Conservation (phyloP, 2,329 filamentous ascomycete genomes). For the Stagonosporopsis tanaceti region DNA sequence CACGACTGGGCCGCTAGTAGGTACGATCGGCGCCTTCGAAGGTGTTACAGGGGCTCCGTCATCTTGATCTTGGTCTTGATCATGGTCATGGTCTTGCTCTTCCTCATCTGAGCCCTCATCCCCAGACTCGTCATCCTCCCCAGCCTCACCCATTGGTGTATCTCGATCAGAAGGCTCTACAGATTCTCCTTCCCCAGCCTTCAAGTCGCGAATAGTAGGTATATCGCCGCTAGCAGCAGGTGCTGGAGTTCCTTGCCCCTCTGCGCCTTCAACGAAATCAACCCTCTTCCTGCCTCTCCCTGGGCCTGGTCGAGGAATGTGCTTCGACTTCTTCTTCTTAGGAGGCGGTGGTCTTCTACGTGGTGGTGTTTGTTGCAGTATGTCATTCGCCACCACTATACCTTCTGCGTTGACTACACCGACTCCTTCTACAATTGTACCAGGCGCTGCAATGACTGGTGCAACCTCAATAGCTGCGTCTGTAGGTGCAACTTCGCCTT, state of each 20-base stretch:
- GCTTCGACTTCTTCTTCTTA: constrained; percentile 81
- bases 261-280: constrained; percentile 62
- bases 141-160: constrained; percentile 55
- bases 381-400: constrained; percentile 61
- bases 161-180: constrained; percentile 48
- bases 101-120: constrained; percentile 56
- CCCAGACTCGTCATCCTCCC: constrained; percentile 56
- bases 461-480: constrained; percentile 57
- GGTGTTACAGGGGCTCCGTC: constrained; percentile 54
- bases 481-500: constrained; percentile 78
- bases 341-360: constrained; percentile 76
- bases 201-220: constrained; percentile 39
- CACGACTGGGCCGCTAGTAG: constrained; percentile 21
- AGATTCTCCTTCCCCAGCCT: constrained; percentile 51
- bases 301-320: constrained; percentile 72
- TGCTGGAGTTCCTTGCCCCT: constrained; percentile 38
- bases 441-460: constrained; percentile 60
- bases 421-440: constrained; percentile 67
- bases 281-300: constrained; percentile 82
- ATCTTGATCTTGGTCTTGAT: constrained; percentile 55
- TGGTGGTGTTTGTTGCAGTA: constrained; percentile 58
- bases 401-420: constrained; percentile 69
- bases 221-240: constrained; percentile 33
- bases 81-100: constrained; percentile 55
- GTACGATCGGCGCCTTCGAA: constrained; percentile 31